Conservation (phyloP, 2,329 filamentous ascomycete genomes). For the Lasiodiplodia theobromae region DNA sequence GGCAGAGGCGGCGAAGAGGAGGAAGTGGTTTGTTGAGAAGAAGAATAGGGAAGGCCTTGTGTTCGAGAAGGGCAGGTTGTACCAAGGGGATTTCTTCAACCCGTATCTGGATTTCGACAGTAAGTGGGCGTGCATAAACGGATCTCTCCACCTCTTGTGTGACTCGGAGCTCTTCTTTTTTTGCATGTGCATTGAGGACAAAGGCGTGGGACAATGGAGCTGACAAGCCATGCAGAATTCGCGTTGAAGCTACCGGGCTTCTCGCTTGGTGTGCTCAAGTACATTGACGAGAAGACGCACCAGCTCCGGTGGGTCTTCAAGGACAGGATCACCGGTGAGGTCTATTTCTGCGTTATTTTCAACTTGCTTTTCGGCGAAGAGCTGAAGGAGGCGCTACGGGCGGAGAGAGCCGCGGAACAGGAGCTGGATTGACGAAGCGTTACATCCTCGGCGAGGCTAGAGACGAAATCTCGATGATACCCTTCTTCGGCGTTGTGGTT, state of each 20-base stretch:
- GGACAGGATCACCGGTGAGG: slow-evolving; percentile 49
- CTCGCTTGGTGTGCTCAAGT: slow-evolving; percentile 53
- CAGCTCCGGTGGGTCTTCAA: slow-evolving; percentile 55
- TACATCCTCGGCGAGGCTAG: slow-evolving; percentile 1
- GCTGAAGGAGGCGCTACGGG: slow-evolving; percentile 45
- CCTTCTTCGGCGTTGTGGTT: background rate
- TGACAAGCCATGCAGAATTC: slow-evolving; percentile 40
- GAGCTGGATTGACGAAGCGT: slow-evolving; percentile 14
- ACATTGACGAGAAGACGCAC: slow-evolving; percentile 58
- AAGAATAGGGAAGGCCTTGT: slow-evolving; percentile 40
- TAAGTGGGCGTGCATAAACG: slow-evolving; percentile 17
- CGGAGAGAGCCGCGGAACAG: slow-evolving; percentile 33
- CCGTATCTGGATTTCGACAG: slow-evolving; percentile 56
- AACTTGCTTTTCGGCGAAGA: slow-evolving; percentile 54
- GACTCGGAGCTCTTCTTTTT: background rate
- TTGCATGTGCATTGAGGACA: background rate
- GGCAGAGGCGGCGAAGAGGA: slow-evolving; percentile 50
- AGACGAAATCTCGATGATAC: slow-evolving; percentile 1
- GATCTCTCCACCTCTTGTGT: background rate
- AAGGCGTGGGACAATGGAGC: background rate
- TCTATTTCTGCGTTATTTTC: slow-evolving; percentile 55
- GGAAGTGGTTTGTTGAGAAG: slow-evolving; percentile 50
- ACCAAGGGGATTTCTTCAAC: slow-evolving; percentile 58
- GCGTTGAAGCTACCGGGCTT: slow-evolving; percentile 55
- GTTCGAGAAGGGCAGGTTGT: slow-evolving; percentile 54